Evolutionary conservation across 1,284 basidiomycete species (phyloP).

Genomic region (Gomphus bonarii): DNA sequence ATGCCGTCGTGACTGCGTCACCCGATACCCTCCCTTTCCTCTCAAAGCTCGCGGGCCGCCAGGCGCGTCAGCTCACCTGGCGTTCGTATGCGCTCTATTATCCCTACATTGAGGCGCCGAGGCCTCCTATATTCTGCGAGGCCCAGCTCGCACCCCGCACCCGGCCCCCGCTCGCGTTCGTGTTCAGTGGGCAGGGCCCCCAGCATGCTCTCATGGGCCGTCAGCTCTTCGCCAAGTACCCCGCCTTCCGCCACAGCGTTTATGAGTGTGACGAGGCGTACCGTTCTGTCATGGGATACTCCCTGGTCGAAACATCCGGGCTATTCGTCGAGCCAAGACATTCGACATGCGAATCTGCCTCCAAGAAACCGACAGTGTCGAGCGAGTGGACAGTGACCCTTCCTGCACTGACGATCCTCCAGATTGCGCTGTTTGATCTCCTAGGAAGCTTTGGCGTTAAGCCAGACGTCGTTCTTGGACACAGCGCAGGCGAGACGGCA

Average conservation of each 20-base stretch:
- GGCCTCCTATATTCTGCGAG: not conserved
- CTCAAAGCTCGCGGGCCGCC: slow-evolving; percentile 12
- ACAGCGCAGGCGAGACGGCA: slow-evolving; percentile 34
- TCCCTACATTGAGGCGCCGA: not conserved
- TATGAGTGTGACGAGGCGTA: slow-evolving; percentile 26
- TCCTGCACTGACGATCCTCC: slow-evolving; percentile 30
- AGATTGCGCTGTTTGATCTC: slow-evolving; percentile 34
- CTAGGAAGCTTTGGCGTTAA: slow-evolving; percentile 24
- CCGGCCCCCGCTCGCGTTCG: slow-evolving; percentile 24
- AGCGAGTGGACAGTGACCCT: slow-evolving; percentile 28
- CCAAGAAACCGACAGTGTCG: slow-evolving; percentile 16
- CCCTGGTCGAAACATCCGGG: slow-evolving; percentile 10
- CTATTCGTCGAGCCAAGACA: slow-evolving; percentile 10
- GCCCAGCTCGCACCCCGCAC: slow-evolving; percentile 15
- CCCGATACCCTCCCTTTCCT: slow-evolving; percentile 1
- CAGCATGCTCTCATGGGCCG: slow-evolving; percentile 30
- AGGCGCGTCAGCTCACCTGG: slow-evolving; percentile 24
- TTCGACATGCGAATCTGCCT: slow-evolving; percentile 23
- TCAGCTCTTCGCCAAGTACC: slow-evolving; percentile 25
- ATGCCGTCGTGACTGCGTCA: slow-evolving; percentile 11
- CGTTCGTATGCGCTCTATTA: slow-evolving; percentile 19
- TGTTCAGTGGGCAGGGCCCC: slow-evolving; percentile 33
- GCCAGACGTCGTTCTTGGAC: slow-evolving; percentile 30
- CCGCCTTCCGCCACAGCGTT: slow-evolving; percentile 27
- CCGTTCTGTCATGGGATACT: slow-evolving; percentile 19